Percentiles rank a stretch among this genome's conserved stretches.
Conservation (phyloP, 139 green algal species). For the Edaphochlamys debaryana region DNA sequence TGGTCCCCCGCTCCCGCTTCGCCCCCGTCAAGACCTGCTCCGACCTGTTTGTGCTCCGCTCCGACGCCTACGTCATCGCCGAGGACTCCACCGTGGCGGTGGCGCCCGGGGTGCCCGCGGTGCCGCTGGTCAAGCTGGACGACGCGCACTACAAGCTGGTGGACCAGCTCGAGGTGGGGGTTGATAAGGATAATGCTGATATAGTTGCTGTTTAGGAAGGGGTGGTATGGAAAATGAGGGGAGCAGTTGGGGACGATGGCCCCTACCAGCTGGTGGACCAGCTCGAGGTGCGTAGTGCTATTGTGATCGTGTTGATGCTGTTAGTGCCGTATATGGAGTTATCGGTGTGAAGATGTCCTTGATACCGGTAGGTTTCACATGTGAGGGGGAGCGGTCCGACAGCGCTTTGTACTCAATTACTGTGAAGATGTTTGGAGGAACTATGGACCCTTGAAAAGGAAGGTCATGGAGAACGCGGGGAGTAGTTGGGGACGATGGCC, state of each 20-base stretch:
- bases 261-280: conserved; percentile 90
- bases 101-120: not conserved
- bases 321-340: no score
- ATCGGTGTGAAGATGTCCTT: no score
- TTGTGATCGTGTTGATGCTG: no score
- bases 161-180: conserved; percentile 74
- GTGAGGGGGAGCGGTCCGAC: no score
- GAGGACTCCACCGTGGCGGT: conserved; percentile 73
- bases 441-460: no score
- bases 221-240: no score
- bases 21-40: conserved; percentile 95
- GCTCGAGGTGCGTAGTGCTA: conserved; percentile 67
- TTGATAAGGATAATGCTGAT: not conserved
- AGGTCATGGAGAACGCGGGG: no score
- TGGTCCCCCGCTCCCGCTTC: conserved; percentile 90
- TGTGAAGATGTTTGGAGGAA: no score
- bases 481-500: no score
- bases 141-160: conserved; percentile 88
- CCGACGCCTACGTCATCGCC: conserved; percentile 73
- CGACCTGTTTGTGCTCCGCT: conserved; percentile 88
- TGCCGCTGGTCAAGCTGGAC: conserved; percentile 85
- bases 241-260: conserved; percentile 79
- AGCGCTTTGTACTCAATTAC: no score
- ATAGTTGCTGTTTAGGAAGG: not conserved
- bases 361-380: no score